Conservation (phyloP, 257 asterid genomes). For the Solanum bulbocastanum region DNA sequence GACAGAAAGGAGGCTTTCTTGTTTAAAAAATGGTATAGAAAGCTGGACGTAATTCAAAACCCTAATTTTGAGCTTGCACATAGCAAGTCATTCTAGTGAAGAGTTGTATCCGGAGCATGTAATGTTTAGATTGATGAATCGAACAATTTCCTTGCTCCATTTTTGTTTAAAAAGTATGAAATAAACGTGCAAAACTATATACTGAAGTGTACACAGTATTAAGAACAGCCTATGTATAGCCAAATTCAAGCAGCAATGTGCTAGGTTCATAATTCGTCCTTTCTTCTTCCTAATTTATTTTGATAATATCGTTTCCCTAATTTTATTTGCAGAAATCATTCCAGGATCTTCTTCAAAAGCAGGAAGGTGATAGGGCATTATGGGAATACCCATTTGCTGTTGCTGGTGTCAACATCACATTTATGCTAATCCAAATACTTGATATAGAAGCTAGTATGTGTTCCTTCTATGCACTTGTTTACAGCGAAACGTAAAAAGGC, state of each 20-base stretch:
- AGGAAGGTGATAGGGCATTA: constrained; percentile 60
- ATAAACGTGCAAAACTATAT: background rate
- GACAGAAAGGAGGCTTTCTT: background rate
- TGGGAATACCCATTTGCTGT: constrained; percentile 98
- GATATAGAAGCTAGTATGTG: constrained; percentile 69
- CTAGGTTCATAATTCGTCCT: background rate
- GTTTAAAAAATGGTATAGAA: background rate
- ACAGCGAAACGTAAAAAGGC: background rate
- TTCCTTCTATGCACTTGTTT: background rate
- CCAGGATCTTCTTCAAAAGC: constrained; percentile 60
- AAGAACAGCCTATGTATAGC: background rate
- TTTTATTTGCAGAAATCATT: constrained; percentile 41
- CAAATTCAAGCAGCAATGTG: background rate
- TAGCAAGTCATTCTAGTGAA: background rate
- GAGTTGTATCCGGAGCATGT: background rate
- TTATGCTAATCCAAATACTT: constrained; percentile 85
- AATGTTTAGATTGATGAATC: background rate
- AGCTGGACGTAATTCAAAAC: background rate
- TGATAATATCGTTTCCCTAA: background rate
- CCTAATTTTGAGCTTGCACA: background rate
- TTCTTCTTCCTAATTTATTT: background rate
- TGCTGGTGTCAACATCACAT: constrained; percentile 78
- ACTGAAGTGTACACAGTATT: background rate
- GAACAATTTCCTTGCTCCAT: background rate
- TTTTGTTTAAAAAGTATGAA: background rate